A percentile compares a stretch with the other conserved stretches of the same genome.
Conservation (phyloP, 495 filamentous ascomycete species). For the Penicillium herquei region DNA sequence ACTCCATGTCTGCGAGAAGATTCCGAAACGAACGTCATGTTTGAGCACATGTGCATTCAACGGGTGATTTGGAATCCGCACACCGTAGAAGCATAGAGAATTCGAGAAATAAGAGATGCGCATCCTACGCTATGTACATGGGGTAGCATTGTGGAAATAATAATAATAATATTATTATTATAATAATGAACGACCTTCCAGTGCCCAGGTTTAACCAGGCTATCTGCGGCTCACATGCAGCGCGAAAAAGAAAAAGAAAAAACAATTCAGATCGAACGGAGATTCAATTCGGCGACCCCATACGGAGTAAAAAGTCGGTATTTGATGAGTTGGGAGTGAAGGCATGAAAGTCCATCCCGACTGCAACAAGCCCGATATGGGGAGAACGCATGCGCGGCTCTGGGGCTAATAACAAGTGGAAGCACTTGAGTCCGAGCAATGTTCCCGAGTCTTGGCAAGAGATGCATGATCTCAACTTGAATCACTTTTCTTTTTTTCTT, state of each 20-base stretch:
- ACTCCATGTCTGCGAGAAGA: too few species aligned
- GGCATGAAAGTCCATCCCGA: too few species aligned
- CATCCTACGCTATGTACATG: background rate
- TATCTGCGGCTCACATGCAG: slow-evolving; percentile 1
- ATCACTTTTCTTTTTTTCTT: too few species aligned
- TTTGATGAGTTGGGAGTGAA: background rate
- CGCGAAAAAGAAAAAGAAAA: background rate
- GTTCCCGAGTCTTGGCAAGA: slow-evolving; percentile 2
- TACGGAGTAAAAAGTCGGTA: background rate
- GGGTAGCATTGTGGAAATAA: background rate
- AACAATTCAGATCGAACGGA: background rate
- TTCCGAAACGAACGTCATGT: too few species aligned
- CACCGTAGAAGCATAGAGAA: too few species aligned
- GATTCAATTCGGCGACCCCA: background rate
- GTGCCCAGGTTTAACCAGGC: background rate
- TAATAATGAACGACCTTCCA: background rate
- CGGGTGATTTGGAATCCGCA: too few species aligned
- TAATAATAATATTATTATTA: background rate
- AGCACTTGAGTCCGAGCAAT: slow-evolving; percentile 15
- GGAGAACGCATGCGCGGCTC: slow-evolving; percentile 12
- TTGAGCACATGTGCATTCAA: too few species aligned
- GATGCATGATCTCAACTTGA: background rate
- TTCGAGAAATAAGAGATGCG: too few species aligned
- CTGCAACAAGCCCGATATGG: slow-evolving; percentile 5
- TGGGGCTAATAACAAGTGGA: too few species aligned